phyloP scores from a whole-genome alignment of 306 rosid genomes.

The Nissolia schottii region DNA sequence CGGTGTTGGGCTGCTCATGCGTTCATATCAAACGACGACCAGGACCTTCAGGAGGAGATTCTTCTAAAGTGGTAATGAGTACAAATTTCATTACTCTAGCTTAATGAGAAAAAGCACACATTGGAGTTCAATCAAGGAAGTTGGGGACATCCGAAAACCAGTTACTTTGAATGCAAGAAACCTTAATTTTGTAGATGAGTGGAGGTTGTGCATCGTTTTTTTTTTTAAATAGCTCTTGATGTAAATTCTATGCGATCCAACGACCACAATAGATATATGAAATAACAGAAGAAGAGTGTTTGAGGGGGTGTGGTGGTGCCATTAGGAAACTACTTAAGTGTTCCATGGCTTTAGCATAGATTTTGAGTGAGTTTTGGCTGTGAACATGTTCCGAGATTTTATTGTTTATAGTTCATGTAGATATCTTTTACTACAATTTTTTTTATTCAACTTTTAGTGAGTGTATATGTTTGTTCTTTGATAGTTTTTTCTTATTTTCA shows the following conservation, averaged over 20 bases:
- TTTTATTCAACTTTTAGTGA: background rate
- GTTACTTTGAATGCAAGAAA: slow-evolving; percentile 23
- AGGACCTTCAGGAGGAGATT: slow-evolving; percentile 69
- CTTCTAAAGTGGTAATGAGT: slow-evolving; percentile 34
- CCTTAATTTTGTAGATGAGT: slow-evolving; percentile 39
- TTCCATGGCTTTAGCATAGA: slow-evolving; percentile 2
- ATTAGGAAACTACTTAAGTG: slow-evolving; percentile 22
- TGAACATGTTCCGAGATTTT: slow-evolving; percentile 10
- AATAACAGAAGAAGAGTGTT: slow-evolving; percentile 1
- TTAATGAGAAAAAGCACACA: background rate
- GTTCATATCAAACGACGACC: slow-evolving; percentile 92
- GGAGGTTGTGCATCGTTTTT: slow-evolving; percentile 36
- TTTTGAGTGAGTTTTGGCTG: slow-evolving; percentile 15
- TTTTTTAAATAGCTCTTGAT: slow-evolving; percentile 32
- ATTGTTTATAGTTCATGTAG: slow-evolving; percentile 23
- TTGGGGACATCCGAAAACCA: background rate
- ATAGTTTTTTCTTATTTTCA: background rate
- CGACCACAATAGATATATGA: slow-evolving; percentile 18
- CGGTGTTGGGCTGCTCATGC: slow-evolving; percentile 89
- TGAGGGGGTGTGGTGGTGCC: slow-evolving; percentile 27
- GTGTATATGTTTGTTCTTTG: background rate
- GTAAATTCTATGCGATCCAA: slow-evolving; percentile 14
- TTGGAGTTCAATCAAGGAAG: slow-evolving; percentile 1
- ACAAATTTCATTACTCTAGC: slow-evolving; percentile 15
- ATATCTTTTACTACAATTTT: slow-evolving; percentile 9